Base-by-base conservation (phyloP, 331 rosid genomes). In the Malus hybrid region DNA sequence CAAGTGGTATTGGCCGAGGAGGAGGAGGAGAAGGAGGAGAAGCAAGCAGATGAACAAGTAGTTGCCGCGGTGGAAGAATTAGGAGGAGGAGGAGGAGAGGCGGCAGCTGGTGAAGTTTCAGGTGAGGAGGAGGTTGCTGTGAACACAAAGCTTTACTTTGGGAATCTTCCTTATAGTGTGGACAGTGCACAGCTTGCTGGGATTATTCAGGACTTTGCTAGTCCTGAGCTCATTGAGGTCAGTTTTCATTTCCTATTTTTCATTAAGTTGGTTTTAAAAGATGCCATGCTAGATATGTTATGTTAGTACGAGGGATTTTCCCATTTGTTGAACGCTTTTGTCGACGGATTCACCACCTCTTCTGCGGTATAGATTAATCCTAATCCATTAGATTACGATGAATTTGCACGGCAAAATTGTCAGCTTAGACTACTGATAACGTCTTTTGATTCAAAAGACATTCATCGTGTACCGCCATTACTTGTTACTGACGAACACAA, bases 141-240 rank as follows among this genome's bases (percentile, higher is more conserved):
- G 58, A 77, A 20, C 73, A 95, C 99, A 7, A 95, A 95, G 86
- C 98, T 95, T 65, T 95, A 95, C 83, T 84, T 95, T 86, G 99
- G 99, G 63, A 95, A 95, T 82, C 77, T 95, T 85, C 98, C 98
- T 48, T 95, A 92, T 22, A 87, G 96, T 75, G 94, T 95, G 68
- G 99, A 95, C 33, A 95, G 99, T 73, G 90, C 99, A 14, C 91
- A 88, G 81, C 99, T 95, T 77, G 97, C 98, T 13, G 98, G 91
- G 19, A 61, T 95, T 4, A 86, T 95, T 78, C 89, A 95, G 81
- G 96, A 90, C 2, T 75, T 73, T 46, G 93, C 87, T 15, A 88
- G 90, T 53, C 96, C 99, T 4, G 98, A 92, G 81, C 88, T 92
- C 22, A 83, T 92, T 75, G 97, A 95, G 99, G 99, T 94, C 76